phyloP scores from a whole-genome alignment of 768 basidiomycete genomes.

The Galerina sulciceps region DNA sequence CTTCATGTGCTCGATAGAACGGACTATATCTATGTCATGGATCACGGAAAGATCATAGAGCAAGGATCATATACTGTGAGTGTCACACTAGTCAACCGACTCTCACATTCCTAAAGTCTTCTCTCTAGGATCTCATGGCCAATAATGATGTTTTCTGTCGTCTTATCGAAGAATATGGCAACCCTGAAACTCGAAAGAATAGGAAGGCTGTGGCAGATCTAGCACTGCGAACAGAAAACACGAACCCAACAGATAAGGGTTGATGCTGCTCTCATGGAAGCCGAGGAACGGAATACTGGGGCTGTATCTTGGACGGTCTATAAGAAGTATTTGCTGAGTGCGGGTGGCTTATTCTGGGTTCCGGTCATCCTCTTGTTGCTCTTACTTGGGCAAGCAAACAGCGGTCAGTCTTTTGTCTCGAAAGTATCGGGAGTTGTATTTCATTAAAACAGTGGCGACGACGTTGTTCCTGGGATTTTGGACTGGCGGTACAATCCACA shows the following conservation, averaged over 20 bases:
- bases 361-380: constrained; percentile 50
- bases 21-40: constrained; percentile 70
- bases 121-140: constrained; percentile 46
- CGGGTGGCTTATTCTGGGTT: constrained; percentile 53
- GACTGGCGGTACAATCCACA: constrained; percentile 57
- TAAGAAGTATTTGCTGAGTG: constrained; percentile 46
- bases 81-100: constrained; percentile 4
- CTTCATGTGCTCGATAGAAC: constrained; percentile 61
- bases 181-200: constrained; percentile 38
- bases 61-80: constrained; percentile 61
- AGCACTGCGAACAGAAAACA: background rate
- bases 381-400: constrained; percentile 49
- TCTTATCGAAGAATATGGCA: constrained; percentile 62
- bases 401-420: constrained; percentile 38
- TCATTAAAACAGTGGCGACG: constrained; percentile 50
- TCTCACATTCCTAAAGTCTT: background rate
- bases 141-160: constrained; percentile 47
- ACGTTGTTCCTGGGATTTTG: constrained; percentile 78
- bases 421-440: background rate
- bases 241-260: background rate
- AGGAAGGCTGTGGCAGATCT: constrained; percentile 11
- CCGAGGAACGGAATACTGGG: constrained; percentile 61
- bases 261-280: constrained; percentile 44
- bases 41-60: constrained; percentile 61
- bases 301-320: constrained; percentile 56